These are phyloP conservation scores for Gracilaria domingensis DNA, from an alignment of 23 red algal genomes.

Conservation along the genomic window DNA sequence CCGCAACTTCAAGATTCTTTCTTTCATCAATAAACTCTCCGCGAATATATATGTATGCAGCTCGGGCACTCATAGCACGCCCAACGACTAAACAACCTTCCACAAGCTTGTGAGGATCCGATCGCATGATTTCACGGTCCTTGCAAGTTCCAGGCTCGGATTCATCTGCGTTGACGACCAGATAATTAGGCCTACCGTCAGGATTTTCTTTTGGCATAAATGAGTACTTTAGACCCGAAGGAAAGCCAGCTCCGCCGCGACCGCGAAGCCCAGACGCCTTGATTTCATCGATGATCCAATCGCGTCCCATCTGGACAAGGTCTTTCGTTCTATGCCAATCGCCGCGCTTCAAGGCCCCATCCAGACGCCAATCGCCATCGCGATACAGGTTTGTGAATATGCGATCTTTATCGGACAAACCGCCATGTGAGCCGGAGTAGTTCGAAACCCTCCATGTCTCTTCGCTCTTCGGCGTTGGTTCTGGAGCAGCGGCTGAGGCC, in stretches of 20 bases:
- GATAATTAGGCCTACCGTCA: conserved; percentile 93
- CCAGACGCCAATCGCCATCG: conserved; percentile 77
- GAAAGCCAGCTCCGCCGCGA: conserved; percentile 97
- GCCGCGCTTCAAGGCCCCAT: conserved; percentile 91
- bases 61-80: conserved; percentile 89
- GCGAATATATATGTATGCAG: conserved; percentile 95
- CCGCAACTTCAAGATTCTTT: conserved; percentile 82
- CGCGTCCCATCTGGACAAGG: conserved; percentile 92
- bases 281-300: conserved; percentile 94
- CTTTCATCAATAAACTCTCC: conserved; percentile 98
- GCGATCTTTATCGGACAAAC: conserved; percentile 89
- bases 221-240: conserved; percentile 94
- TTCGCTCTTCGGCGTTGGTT: conserved; percentile 52
- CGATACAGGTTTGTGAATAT: conserved; percentile 98
- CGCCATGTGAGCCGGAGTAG: conserved; percentile 75
- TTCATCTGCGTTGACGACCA: conserved; percentile 99
- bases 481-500: conserved; percentile 16
- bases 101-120: conserved; percentile 98
- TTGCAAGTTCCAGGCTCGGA: conserved; percentile 99
- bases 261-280: conserved; percentile 95
- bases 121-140: conserved; percentile 99
- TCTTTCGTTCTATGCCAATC: conserved; percentile 99
- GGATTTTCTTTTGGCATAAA: conserved; percentile 93
- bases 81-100: conserved; percentile 93
- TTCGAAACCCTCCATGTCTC: conserved; percentile 95